Evolutionary conservation across 345 rosid species (phyloP).

Genomic region (sweet orange (Citrus sinensis)): DVS_A1.0 CM039162.1:3491501-3492000

Average conservation of each 20-base stretch:
- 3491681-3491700: slow-evolving; percentile 1
- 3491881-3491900: background rate
- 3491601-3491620: too few relatives aligned
- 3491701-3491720: too few relatives aligned
- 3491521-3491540: background rate
- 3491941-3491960: background rate
- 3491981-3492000: too few relatives aligned
- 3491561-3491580: too few relatives aligned
- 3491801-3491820: background rate
- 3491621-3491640: too few relatives aligned
- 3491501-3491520: background rate
- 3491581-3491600: too few relatives aligned
- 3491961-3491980: fast-evolving
- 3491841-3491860: background rate
- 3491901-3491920: slow-evolving; percentile 4
- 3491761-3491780: too few relatives aligned
- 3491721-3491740: too few relatives aligned
- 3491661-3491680: background rate
- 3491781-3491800: too few relatives aligned
- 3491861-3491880: background rate
- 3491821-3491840: slow-evolving; percentile 20
- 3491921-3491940: background rate
- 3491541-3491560: too few relatives aligned
- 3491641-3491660: background rate
- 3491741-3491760: too few relatives aligned